Evolutionary conservation across 768 basidiomycete genomes (phyloP).

Genomic region (Auriscalpium vulgare): DNA sequence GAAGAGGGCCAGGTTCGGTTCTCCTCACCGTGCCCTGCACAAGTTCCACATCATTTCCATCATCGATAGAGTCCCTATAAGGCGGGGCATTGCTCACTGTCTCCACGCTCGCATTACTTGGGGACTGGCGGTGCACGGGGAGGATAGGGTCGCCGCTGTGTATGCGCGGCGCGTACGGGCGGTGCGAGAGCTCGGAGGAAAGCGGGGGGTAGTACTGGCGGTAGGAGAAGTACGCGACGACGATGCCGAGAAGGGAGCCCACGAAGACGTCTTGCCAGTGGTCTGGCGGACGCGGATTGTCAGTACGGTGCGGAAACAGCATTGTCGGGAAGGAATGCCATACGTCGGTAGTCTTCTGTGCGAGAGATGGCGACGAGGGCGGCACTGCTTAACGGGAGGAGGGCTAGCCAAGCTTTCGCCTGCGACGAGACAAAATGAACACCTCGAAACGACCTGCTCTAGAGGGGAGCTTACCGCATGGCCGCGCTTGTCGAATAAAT

Average conservation of each 20-base stretch:
- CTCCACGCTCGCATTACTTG: too few relatives aligned
- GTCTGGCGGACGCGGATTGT: slow-evolving; percentile 36
- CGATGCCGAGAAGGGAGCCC: slow-evolving; percentile 67
- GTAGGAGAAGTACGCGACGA: slow-evolving; percentile 68
- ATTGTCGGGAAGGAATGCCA: slow-evolving; percentile 9
- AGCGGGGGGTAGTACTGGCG: slow-evolving; percentile 80
- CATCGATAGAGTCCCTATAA: slow-evolving; percentile 13
- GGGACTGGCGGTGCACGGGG: slow-evolving; percentile 24
- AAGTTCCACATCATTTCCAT: slow-evolving; percentile 8
- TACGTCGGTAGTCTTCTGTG: slow-evolving; percentile 88
- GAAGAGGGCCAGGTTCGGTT: slow-evolving; percentile 18
- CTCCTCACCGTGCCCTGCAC: slow-evolving; percentile 25
- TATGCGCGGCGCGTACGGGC: slow-evolving; percentile 66
- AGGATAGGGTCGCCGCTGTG: slow-evolving; percentile 36
- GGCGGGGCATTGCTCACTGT: too few relatives aligned
- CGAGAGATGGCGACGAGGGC: slow-evolving; percentile 75
- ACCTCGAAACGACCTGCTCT: background rate
- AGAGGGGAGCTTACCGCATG: slow-evolving; percentile 42
- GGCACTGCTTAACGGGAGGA: slow-evolving; percentile 72
- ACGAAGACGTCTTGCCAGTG: slow-evolving; percentile 90
- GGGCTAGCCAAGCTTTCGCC: slow-evolving; percentile 74
- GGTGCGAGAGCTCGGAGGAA: slow-evolving; percentile 51
- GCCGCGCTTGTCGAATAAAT: slow-evolving; percentile 78
- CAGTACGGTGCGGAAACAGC: slow-evolving; percentile 8
- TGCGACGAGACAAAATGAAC: slow-evolving; percentile 4